Base-by-base conservation (phyloP, 148 eudicot species). In the Spergularia bocconei region DNA sequence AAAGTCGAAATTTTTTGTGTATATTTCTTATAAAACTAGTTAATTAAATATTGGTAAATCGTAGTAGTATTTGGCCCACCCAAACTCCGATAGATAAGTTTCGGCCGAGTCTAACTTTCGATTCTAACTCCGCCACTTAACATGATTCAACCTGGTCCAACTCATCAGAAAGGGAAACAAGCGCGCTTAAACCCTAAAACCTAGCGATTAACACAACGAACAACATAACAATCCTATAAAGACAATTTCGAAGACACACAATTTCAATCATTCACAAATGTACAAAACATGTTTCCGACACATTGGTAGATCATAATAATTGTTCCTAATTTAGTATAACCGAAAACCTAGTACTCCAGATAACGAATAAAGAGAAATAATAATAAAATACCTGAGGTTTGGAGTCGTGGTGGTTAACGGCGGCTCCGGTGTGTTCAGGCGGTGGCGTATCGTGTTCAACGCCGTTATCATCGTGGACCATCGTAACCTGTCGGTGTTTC, bases 401-500 rank as follows among this genome's bases (percentile, higher is more conserved):
- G 61, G 86, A 75, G 74, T 84, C 84, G 70, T 48, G 64, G 80
- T 75, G 76, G 78, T 84, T 87, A 4, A 85, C 88, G 72, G 76
- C 63, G 60, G 79, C 72, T 44, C 59, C 86, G 55, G 25, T 67
- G 59, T 77, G 25, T 44, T 77, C 83, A 64, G 11, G 86, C 19
- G 87, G 90, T 6, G 88, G 82, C n/a, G 85, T 76, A 44, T 78
- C 81, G 60, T 75, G 44, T 25, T 81, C 88, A 52, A 64, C 81
- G 14, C 91, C 91, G 82, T 87, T 89, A 50, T 76, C 81, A 5
- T 79, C 89, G 75, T 86, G 79, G 83, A 89, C 20, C 91, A 87
- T 87, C 69, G 65, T 58, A 23, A 23, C 69, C 15, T 23, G n/a
- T 33, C 70, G 23, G 33, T 7, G 17, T 47, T 55, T 60, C 15